Evolutionary conservation across 202 grass and related monocot species (phyloP), one percentile per base, ranked within the genome.

Genomic region (Panicum hallii): DNA sequence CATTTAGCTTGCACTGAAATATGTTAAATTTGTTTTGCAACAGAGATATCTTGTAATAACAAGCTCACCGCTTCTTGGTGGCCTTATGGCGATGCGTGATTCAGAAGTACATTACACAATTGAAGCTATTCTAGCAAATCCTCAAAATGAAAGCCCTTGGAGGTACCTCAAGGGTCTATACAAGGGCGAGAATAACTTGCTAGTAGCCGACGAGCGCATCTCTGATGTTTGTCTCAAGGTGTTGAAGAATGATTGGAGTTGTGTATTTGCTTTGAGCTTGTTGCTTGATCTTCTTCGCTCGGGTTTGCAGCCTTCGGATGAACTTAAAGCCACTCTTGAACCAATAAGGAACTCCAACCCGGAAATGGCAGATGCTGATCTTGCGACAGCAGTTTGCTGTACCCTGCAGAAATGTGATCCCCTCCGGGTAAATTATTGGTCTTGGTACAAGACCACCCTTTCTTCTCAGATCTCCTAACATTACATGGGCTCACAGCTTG

Each of bases 91-190:
- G 47, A 89, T 99, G 97, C 84, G 82, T 84, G 88, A 94, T 86
- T 91, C 90, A 73, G 97, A 96, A 94, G 90, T 96, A 63, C 48
- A 90, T 71, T 99, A 94, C 84, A 92, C 93, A 74, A 68, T 90
- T 55, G 81, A 83, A 69, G 83, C 86, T 66, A 96, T 99, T 85
- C 85, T 96, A 32, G 79, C 36, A 47, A 88, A 94, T 54, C 90
- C 97, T 77, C 88, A 42, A 36, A 99, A 99, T 17, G 97, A 99
- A 88, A 96, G 97, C 75, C 88, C 97, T 23, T 99, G 97, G 97
- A 94, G 88, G 82, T 96, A 99, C 57, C 91, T 99, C 67, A 83
- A 84, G 30, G 97, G 93, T 75, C 73, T 99, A 62, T 94, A 90
- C 80, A 99, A 94, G 87, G 93, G 84, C 11, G 86, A 89, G 15